phyloP scores from a whole-genome alignment of 495 filamentous ascomycete species.

The Aspergillus bertholletiae region DNA sequence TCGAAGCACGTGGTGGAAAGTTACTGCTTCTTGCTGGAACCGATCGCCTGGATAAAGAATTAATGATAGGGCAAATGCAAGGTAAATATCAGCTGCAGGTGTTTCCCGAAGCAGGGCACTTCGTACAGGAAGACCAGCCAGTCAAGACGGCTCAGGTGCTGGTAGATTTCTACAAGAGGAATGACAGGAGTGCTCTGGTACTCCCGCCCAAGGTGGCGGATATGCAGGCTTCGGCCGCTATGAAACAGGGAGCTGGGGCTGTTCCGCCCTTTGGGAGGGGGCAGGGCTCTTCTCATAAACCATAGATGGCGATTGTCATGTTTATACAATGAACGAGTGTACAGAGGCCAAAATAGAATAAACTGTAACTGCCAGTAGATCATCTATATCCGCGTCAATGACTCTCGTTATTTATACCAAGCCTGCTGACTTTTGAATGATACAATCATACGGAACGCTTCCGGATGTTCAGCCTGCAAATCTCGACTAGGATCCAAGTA shows the following conservation, averaged over 20 bases:
- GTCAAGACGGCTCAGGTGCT: conserved; percentile 79
- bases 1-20: conserved; percentile 81
- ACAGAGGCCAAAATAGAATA: background rate
- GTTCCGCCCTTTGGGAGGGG: background rate
- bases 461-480: background rate
- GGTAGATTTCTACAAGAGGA: conserved; percentile 87
- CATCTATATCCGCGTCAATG: background rate
- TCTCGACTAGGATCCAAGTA: too few species aligned
- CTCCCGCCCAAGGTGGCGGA: conserved; percentile 85
- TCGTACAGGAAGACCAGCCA: conserved; percentile 92
- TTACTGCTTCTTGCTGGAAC: conserved; percentile 88
- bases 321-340: background rate
- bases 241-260: conserved; percentile 32
- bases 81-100: conserved; percentile 96
- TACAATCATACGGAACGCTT: too few species aligned
- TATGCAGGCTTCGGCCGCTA: conserved; percentile 45
- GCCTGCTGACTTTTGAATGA: background rate
- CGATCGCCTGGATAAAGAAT: conserved; percentile 87
- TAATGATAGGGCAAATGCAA: conserved; percentile 98
- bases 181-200: conserved; percentile 79
- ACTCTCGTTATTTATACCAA: background rate
- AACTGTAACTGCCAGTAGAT: background rate
- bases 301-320: background rate
- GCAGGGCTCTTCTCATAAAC: conserved; percentile 2
- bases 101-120: conserved; percentile 92